Base-by-base conservation (phyloP, 441 rosid species). In the Adansonia madagascariensis region DNA sequence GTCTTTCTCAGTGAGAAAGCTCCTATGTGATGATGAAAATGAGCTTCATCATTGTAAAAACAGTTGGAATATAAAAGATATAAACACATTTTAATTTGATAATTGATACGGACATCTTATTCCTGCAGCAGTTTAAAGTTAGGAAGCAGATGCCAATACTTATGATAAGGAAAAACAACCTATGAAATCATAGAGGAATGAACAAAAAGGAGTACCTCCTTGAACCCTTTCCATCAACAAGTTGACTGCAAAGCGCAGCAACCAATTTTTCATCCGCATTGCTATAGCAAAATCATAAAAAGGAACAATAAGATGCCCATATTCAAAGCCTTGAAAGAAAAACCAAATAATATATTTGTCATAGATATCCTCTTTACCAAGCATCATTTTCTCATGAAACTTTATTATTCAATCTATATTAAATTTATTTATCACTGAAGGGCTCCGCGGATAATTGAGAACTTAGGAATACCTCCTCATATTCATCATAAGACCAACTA, bases 401-500 rank as follows among this genome's bases (percentile, higher is more conserved):
- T 52, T 52, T n/a, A 27, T 8, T 8, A 18, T 43, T 27, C 50
- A 65, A 65, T 65, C 4, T 9, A 66, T 17, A 66, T 67, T 15
- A 27, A 43, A 27, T 74, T 65, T 43, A 31, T 46, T 47, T 49
- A 14, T 69, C 55, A 69, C 20, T 11, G 18, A 55, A 11, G 12
- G n/a, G 65, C n/a, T 17, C 52, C 55, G 35, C 76, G 73, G 10
- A 61, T 75, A 18, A 47, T 44, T n/a, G 24, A 73, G 59, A 81
- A 83, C 43, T 82, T 82, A 55, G 71, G 75, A 50, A 52, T 90
- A 94, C 98, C 97, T 97, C 81, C 99, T 89, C 94, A 91, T 87
- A 82, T 95, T 97, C 98, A 94, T 94, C 97, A 97, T 92, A 60
- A 94, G 92, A 82, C 98, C 99, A 80, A 93, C 98, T 75, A 94